Conservation (phyloP, 169 alveolate species). For the Plasmodium coatneyi region DNA sequence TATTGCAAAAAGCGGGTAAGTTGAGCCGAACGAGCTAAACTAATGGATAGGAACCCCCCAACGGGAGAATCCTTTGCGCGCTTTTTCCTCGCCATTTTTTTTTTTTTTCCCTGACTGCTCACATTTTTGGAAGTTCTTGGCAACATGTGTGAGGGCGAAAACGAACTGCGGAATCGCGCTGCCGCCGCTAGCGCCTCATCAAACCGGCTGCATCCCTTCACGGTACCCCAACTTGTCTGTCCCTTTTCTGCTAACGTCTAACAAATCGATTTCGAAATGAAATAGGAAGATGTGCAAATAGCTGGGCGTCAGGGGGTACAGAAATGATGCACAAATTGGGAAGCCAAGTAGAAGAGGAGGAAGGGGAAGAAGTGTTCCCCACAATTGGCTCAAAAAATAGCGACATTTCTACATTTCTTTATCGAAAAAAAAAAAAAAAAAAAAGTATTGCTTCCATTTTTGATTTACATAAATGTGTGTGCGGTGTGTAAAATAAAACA, state of each 20-base stretch:
- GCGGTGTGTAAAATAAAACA: neutral
- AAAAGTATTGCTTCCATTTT: neutral
- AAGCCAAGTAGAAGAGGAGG: neutral
- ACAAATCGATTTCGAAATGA: neutral
- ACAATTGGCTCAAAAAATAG: neutral
- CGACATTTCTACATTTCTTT: neutral
- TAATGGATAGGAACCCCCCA: neutral
- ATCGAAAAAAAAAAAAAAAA: neutral
- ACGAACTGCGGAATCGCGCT: neutral
- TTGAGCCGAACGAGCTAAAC: neutral
- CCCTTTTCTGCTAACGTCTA: constrained; percentile 5
- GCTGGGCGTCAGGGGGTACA: neutral
- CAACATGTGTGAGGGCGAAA: neutral
- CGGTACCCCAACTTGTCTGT: neutral
- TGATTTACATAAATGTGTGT: neutral
- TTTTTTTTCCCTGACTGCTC: neutral
- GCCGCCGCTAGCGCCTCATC: neutral
- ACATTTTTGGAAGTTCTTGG: neutral
- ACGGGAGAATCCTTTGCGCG: neutral
- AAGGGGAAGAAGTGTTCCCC: neutral
- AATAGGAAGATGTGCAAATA: neutral
- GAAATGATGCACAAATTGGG: neutral
- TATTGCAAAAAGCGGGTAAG: neutral
- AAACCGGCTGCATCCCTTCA: neutral
- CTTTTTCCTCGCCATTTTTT: neutral